Evolutionary conservation across 352 stramenopile species (phyloP), one percentile per base, ranked within the genome.

Genomic region (Saprolegnia parasitica): DNA sequence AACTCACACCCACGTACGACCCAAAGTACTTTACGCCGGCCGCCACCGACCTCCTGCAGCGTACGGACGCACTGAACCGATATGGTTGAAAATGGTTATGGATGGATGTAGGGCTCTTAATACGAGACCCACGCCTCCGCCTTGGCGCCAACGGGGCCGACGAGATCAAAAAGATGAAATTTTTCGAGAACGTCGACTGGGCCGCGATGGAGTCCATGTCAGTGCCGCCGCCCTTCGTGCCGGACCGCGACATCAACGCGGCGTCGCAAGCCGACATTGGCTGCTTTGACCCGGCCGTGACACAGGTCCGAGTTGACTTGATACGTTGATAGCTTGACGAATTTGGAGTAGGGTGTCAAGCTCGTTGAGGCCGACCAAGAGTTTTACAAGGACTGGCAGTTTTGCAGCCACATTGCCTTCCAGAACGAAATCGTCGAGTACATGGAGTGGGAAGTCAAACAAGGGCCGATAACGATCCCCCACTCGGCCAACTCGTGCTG

Each of bases 171-270:
- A 74, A 78, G 16, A 84, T 91, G 78, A 83, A 84, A 42, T 96
- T 90, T 56, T 96, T 94, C 66, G 77, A 83, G 1, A 73, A 73
- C 1, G 74, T 95, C 23, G 83, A 96, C 71, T 96, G 86, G 87
- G 75, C 61, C 4, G 71, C 78, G 61, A 87, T 96, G 71, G 83
- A 92, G 71, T 78, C 73, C 64, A 85, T 90, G 78, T 75, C 77
- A 16, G 63, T 93, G 16, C 61, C 75, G 20, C 84, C 86, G 10
- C 84, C 84, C 18, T 93, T 93, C 55, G 83, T 93, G 42, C 86
- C 86, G 2, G 81, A 91, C 54, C 88, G 89, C 55, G 85, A 91
- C 70, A 93, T 95, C 74, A 95, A 95, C 65, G 86, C 86, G 13
- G 85, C 84, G 29, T 90, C 83, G 0, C 86, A 94, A 68, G 80